Evolutionary conservation across 2,329 filamentous ascomycete genomes (phyloP).

Genomic region (Pseudogymnoascus sp.): DNA sequence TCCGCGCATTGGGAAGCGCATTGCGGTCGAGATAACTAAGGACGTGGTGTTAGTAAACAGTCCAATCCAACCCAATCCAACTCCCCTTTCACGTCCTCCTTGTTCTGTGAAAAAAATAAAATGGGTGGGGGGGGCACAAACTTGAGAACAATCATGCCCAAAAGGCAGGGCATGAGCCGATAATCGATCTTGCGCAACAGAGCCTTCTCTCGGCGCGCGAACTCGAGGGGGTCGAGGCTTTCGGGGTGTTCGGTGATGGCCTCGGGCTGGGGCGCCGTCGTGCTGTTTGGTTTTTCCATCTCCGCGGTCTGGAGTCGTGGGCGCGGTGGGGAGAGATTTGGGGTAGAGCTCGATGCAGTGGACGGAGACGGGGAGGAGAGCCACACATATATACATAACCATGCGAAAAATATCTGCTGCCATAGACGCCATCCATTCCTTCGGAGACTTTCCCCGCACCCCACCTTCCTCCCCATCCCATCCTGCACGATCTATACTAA

Average conservation of each 20-base stretch:
- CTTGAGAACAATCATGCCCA: conserved; percentile 18
- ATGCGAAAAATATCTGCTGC: not conserved
- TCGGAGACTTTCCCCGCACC: not conserved
- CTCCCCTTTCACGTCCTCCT: no score
- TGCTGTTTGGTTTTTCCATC: not conserved
- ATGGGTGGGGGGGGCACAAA: no score
- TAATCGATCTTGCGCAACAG: conserved; percentile 16
- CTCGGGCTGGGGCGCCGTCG: not conserved
- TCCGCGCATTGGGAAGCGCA: conserved; percentile 16
- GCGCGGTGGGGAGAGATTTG: not conserved
- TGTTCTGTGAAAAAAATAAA: no score
- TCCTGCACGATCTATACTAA: not conserved
- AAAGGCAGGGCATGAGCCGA: conserved; percentile 16
- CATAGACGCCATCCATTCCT: not conserved
- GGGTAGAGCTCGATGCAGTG: not conserved
- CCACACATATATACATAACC: not conserved
- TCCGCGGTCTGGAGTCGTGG: not conserved
- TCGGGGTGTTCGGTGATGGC: not conserved
- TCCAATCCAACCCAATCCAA: no score
- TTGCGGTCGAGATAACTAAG: conserved; percentile 30
- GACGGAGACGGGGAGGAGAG: not conserved
- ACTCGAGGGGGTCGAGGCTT: not conserved
- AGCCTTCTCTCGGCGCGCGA: conserved; percentile 10
- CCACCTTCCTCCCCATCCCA: not conserved
- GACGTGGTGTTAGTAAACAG: no score